Conservation (phyloP, 148 eudicot genomes). For the Fagopyrum esculentum region DNA sequence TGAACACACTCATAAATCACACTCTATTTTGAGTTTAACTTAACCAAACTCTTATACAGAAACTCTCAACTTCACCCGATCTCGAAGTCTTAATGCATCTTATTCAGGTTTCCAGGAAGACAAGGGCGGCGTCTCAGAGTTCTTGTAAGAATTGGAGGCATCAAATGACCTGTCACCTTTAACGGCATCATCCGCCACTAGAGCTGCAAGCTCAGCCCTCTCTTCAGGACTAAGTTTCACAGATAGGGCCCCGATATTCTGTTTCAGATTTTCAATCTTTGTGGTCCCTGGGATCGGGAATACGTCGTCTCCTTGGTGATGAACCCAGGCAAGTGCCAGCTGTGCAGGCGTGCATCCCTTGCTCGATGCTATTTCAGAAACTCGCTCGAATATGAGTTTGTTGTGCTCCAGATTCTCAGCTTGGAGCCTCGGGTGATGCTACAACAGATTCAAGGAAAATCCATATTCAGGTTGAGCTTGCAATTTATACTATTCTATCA, state of each 20-base stretch:
- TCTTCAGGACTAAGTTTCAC: slow-evolving; percentile 39
- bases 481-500: neutral
- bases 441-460: neutral
- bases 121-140: slow-evolving; percentile 35
- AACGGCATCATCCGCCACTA: slow-evolving; percentile 22
- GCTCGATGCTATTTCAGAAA: slow-evolving; percentile 26
- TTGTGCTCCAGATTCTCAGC: slow-evolving; percentile 39
- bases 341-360: slow-evolving; percentile 44
- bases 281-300: slow-evolving; percentile 47
- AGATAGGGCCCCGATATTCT: slow-evolving; percentile 30
- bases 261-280: slow-evolving; percentile 35
- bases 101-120: slow-evolving; percentile 32
- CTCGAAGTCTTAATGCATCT: neutral
- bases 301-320: slow-evolving; percentile 36
- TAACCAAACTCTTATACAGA: too few species aligned
- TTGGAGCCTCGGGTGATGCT: slow-evolving; percentile 34
- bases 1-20: too few species aligned
- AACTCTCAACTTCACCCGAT: too few species aligned
- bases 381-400: slow-evolving; percentile 30
- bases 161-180: slow-evolving; percentile 29
- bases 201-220: slow-evolving; percentile 34
- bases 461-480: neutral
- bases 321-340: slow-evolving; percentile 47
- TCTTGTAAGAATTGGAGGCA: slow-evolving; percentile 14
- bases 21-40: too few species aligned